phyloP scores from a whole-genome alignment of 2,329 filamentous ascomycete species.

The Ascochyta fabae region DNA sequence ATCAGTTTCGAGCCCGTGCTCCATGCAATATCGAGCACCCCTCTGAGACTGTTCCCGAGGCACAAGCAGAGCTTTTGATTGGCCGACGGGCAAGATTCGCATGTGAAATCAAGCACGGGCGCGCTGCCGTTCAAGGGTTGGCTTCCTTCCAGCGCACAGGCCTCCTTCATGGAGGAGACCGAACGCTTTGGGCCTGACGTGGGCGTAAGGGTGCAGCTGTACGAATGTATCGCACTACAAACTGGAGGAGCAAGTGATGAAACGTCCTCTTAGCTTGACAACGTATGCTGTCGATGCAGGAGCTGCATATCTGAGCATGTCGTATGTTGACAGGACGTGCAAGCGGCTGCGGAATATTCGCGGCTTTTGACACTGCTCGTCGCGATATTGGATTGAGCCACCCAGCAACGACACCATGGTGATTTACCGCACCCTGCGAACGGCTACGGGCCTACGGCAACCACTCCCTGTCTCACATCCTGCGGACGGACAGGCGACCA shows the following conservation, averaged over 20 bases:
- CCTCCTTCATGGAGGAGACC: neutral
- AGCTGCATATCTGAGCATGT: neutral
- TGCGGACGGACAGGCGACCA: conserved; percentile 5
- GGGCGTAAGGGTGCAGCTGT: conserved; percentile 10
- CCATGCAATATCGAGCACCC: conserved; percentile 6
- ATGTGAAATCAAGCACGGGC: conserved; percentile 10
- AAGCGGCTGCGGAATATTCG: neutral
- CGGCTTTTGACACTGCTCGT: neutral
- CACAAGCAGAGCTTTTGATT: neutral
- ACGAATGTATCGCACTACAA: neutral
- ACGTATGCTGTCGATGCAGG: neutral
- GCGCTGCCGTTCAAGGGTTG: conserved; percentile 2
- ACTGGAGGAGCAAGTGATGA: neutral
- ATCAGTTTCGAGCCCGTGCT: conserved; percentile 8
- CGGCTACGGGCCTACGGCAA: neutral
- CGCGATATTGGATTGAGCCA: neutral
- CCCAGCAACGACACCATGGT: neutral
- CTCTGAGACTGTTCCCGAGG: conserved; percentile 14
- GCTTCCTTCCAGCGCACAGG: conserved; percentile 4
- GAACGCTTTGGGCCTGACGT: conserved; percentile 4
- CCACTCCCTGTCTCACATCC: conserved; percentile 18
- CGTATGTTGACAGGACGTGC: no score
- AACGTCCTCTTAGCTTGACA: neutral
- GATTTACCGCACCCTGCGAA: conserved; percentile 2
- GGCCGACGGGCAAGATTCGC: conserved; percentile 7